A percentile compares a stretch with the other conserved stretches of the same genome.
Conservation (phyloP, 1,139 yeast genomes). For the Yamadazyma membranifaciens region DNA sequence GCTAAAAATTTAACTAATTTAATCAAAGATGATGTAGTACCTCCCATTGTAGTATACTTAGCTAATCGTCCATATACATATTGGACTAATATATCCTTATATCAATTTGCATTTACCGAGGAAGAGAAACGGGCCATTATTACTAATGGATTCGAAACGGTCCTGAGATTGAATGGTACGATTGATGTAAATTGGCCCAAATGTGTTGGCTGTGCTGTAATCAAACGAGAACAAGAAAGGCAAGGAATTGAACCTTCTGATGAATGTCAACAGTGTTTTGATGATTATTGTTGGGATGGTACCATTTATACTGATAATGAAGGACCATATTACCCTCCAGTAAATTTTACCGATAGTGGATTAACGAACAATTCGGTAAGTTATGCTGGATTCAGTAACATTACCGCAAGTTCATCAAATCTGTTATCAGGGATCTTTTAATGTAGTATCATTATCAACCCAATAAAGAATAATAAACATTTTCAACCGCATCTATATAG, state of each 20-base stretch:
- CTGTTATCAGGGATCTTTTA: not conserved
- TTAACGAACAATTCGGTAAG: conserved; percentile 25
- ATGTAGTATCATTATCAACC: too few species aligned
- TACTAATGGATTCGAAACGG: conserved; percentile 37
- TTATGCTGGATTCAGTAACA: not conserved
- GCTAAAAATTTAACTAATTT: conserved; percentile 38
- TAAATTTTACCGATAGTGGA: conserved; percentile 29
- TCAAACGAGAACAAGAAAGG: conserved; percentile 44
- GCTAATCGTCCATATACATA: conserved; percentile 42
- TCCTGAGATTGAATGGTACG: conserved; percentile 30
- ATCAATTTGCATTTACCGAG: conserved; percentile 32
- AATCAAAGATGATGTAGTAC: conserved; percentile 30
- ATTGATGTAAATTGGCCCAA: conserved; percentile 38
- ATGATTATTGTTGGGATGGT: conserved; percentile 45
- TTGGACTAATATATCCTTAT: conserved; percentile 37
- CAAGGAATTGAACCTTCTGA: conserved; percentile 35
- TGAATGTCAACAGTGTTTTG: conserved; percentile 39
- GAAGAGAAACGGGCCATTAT: conserved; percentile 37
- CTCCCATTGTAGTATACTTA: conserved; percentile 39
- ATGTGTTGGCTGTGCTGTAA: conserved; percentile 45
- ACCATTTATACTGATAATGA: conserved; percentile 13
- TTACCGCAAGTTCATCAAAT: not conserved
- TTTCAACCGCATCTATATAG: too few species aligned
- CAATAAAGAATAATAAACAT: too few species aligned
- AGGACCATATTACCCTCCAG: conserved; percentile 18